phyloP scores from a whole-genome alignment of 371 early-diverging fungal species.

The Mucor circinelloides region DNA sequence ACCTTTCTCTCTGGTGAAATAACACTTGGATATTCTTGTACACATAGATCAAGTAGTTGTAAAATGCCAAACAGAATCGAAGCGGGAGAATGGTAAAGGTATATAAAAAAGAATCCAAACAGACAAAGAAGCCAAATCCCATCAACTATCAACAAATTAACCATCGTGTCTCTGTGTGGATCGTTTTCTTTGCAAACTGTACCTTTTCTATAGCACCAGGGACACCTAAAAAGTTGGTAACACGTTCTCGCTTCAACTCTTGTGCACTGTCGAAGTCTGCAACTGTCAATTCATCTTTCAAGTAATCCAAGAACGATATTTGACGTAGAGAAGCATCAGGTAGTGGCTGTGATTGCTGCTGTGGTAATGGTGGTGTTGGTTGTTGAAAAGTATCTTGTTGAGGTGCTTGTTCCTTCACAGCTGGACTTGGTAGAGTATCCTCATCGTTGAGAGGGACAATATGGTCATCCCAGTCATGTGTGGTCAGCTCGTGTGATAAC shows the following conservation, averaged over 20 bases:
- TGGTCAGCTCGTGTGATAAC: conserved; percentile 8
- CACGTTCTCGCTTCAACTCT: conserved; percentile 81
- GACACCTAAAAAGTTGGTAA: conserved; percentile 81
- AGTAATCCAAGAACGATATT: conserved; percentile 59
- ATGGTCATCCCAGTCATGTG: conserved; percentile 8
- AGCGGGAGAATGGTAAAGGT: conserved; percentile 93
- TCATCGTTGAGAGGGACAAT: conserved; percentile 1
- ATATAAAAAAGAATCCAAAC: conserved; percentile 92
- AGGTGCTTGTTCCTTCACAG: neutral
- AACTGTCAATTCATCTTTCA: conserved; percentile 71
- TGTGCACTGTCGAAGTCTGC: conserved; percentile 74
- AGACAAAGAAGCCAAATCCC: conserved; percentile 88
- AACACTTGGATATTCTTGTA: conserved; percentile 20
- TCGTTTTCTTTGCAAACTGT: neutral
- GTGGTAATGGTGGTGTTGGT: neutral
- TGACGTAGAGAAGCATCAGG: conserved; percentile 2
- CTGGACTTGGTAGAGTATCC: neutral
- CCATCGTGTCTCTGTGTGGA: too few relatives aligned
- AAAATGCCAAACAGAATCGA: conserved; percentile 75
- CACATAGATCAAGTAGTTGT: conserved; percentile 32
- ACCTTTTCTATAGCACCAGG: conserved; percentile 86
- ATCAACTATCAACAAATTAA: conserved; percentile 57
- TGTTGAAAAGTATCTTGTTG: neutral
- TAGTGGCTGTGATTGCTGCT: neutral
- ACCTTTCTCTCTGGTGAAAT: conserved; percentile 29